phyloP scores from a whole-genome alignment of 1,284 basidiomycete species.

The Tetrapyrgos nigripes region DNA sequence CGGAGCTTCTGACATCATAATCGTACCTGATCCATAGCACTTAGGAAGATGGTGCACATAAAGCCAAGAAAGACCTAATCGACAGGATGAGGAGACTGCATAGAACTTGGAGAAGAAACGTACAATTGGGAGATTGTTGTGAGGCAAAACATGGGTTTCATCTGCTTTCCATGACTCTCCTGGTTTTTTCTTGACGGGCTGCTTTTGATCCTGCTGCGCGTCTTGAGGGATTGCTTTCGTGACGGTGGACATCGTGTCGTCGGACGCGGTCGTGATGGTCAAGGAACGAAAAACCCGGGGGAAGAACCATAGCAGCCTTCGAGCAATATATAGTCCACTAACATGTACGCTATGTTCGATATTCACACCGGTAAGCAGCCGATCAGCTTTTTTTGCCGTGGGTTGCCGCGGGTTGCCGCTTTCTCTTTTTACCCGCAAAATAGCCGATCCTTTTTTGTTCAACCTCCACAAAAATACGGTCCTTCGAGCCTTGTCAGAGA shows the following conservation, averaged over 20 bases:
- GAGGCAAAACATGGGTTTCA: slow-evolving; percentile 59
- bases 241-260: neutral
- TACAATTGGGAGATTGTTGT: slow-evolving; percentile 59
- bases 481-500: too few species aligned
- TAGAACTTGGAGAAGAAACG: slow-evolving; percentile 16
- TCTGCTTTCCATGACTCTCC: slow-evolving; percentile 59
- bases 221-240: neutral
- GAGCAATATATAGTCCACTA: too few species aligned
- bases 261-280: neutral
- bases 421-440: too few species aligned
- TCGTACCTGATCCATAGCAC: slow-evolving; percentile 62
- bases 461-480: too few species aligned
- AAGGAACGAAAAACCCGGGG: neutral
- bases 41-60: slow-evolving; percentile 61
- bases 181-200: slow-evolving; percentile 31
- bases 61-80: slow-evolving; percentile 59
- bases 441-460: too few species aligned
- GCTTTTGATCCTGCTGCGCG: too few species aligned
- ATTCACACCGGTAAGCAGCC: too few species aligned
- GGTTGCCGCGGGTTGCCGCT: too few species aligned
- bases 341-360: too few species aligned
- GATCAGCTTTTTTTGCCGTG: too few species aligned
- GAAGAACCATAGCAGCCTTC: neutral
- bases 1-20: neutral
- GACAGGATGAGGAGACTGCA: neutral